phyloP scores from a whole-genome alignment of 345 rosid genomes.

The Laguncularia racemosa region DNA sequence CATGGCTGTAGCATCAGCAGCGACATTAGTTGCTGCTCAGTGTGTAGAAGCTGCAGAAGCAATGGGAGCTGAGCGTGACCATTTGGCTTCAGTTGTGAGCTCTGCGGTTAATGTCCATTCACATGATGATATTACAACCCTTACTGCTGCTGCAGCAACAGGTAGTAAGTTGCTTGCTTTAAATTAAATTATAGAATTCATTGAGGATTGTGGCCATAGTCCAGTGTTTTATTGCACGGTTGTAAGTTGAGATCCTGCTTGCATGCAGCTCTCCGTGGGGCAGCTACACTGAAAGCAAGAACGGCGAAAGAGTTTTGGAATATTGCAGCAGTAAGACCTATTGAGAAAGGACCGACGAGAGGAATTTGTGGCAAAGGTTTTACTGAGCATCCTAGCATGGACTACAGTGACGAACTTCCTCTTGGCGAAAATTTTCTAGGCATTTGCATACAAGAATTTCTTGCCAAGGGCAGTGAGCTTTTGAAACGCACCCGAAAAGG shows the following conservation, averaged over 20 bases:
- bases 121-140: conserved; percentile 73
- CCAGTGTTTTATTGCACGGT: no score
- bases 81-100: conserved; percentile 73
- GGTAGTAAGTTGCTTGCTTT: conserved; percentile 35
- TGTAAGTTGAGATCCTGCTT: not conserved
- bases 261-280: conserved; percentile 75
- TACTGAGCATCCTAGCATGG: conserved; percentile 24
- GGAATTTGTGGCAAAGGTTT: conserved; percentile 34
- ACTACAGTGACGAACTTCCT: conserved; percentile 43
- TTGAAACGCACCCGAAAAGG: conserved; percentile 95
- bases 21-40: conserved; percentile 94
- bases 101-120: conserved; percentile 88
- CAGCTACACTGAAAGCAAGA: conserved; percentile 89
- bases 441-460: conserved; percentile 54
- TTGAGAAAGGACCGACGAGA: conserved; percentile 47
- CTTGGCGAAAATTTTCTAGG: conserved; percentile 46
- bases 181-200: no score
- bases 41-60: conserved; percentile 92
- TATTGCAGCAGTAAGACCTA: conserved; percentile 65
- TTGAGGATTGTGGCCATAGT: no score
- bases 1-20: conserved; percentile 89
- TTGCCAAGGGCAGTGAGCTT: conserved; percentile 78
- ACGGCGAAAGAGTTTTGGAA: conserved; percentile 78
- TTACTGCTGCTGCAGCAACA: conserved; percentile 97
- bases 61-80: conserved; percentile 84